Base-by-base conservation (phyloP, 352 stramenopile genomes). In the Phytopythium kandeliae region DNA sequence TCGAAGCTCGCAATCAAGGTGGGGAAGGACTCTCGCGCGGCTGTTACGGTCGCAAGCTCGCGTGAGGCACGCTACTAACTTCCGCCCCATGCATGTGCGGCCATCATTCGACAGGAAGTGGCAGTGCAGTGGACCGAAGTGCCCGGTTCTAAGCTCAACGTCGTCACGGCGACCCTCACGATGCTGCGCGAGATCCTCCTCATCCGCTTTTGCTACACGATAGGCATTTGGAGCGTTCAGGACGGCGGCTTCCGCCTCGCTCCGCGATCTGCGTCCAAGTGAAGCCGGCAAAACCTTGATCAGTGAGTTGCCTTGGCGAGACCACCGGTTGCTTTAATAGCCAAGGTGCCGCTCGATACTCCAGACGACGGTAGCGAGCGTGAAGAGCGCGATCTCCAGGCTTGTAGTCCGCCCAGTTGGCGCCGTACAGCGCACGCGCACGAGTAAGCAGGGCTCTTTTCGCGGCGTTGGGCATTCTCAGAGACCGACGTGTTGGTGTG, bases 161-260 rank as follows among this genome's bases (percentile, higher is more conserved):
- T 97, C 22, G 63, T 97, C 51, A 79, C 69, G 1, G 91, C 90
- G 12, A 91, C 85, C 11, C 69, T 97, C 28, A 92, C 81, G 24
- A 98, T 98, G 89, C 66, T 97, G 26, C 83, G 92, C 19, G 92
- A 98, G 54, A 93, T 98, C 56, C 58, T 97, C 30, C 76, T 92
- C 47, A 96, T 97, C 42, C 69, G 73, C 33, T 48, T 96, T 24
- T 96, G 85, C 64, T 98, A 98, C 67, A 74, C 76, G n/a, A 36
- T 96, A 25, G 86, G 87, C 37, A 62, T 97, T 43, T 98, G 92
- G 92, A 79, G 63, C 44, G 69, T 73, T 13, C 58, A 64, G 30
- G 83, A 94, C 53, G 82, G 82, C 31, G 74, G 71, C 38, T 88
- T 88, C 48, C 78, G 78, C 21, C 67, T 89, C 31, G 65, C 63